Conservation (phyloP, 345 rosid genomes). For the Microthlaspi erraticum region DNA sequence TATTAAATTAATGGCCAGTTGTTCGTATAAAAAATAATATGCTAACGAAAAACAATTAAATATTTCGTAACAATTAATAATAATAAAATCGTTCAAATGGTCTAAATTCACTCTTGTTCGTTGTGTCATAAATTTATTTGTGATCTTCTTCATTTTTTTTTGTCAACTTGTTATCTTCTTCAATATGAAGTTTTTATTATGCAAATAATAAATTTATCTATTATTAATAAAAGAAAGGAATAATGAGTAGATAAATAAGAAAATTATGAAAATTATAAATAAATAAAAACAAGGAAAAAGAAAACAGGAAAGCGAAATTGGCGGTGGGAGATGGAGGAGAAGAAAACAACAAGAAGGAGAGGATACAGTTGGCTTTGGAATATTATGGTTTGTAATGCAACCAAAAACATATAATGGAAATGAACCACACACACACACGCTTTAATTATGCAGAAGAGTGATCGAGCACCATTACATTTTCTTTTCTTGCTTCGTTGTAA, state of each 20-base stretch:
- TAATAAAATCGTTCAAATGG: not conserved
- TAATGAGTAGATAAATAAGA: slow-evolving; percentile 31
- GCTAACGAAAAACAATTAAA: too few relatives aligned
- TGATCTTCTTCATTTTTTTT: not conserved
- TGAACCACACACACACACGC: slow-evolving; percentile 42
- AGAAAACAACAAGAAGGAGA: slow-evolving; percentile 32
- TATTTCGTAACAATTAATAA: too few relatives aligned
- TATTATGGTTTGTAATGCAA: slow-evolving; percentile 50
- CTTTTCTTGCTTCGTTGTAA: slow-evolving; percentile 45
- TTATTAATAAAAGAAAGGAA: not conserved
- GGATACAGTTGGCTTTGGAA: slow-evolving; percentile 71
- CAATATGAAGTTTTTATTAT: not conserved
- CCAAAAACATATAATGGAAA: slow-evolving; percentile 45
- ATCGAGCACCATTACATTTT: slow-evolving; percentile 47
- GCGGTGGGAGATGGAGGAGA: slow-evolving; percentile 45
- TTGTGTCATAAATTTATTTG: not conserved
- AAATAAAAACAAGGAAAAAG: not conserved
- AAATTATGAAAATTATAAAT: not conserved
- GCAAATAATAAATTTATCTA: not conserved
- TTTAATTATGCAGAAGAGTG: slow-evolving; percentile 39
- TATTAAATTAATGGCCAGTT: too few relatives aligned
- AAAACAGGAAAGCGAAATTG: slow-evolving; percentile 48
- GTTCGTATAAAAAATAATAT: too few relatives aligned
- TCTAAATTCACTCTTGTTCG: not conserved
- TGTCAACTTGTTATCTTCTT: not conserved